Evolutionary conservation across 768 basidiomycete species (phyloP), one percentile per base, ranked within the genome.

Genomic region (Agrocybe pediades): DNA sequence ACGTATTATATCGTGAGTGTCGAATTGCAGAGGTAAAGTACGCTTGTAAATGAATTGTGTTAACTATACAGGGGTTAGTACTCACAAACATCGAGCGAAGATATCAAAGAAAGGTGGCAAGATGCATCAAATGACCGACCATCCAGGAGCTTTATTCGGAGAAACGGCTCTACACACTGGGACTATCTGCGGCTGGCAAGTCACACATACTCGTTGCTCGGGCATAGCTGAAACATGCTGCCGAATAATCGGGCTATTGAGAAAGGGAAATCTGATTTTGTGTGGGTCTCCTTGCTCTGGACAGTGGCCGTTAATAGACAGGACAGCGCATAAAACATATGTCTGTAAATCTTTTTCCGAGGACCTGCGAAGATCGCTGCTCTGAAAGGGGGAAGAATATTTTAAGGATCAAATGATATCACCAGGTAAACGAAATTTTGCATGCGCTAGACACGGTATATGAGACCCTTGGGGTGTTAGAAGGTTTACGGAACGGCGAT

Each of bases 401-500:
- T 5, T 5, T 36, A 36, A 36, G 33, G 33, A 36, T 15, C 33
- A 36, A n/a, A 36, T 36, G 33, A 36, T 36, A 36, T 36, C 6
- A 36, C 33, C 6, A 36, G n/a, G n/a, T n/a, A n/a, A 40, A 42
- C 33, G n/a, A 43, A 43, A 30, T 48, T 49, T 48, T 48, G 33
- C 25, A 15, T 48, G 40, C 39, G 24, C 33, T 39, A 24, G 9
- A 30, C 51, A 33, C 26, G 51, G 36, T 42, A 21, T 8, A 23
- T 21, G 45, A 53, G 29, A 40, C 54, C 29, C 41, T 48, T 46
- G 62, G 61, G 65, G 65, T 66, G 58, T 61, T 62, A 62, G 62
- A 62, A 63, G 60, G 45, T 40, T 49, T 46, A 36, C 50, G 46
- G 55, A 27, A 65, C 64, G 66, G 66, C 58, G 66, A 57, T 67